Base-by-base conservation (phyloP, 257 asterid genomes). In the Lavandula angustifolia region DNA sequence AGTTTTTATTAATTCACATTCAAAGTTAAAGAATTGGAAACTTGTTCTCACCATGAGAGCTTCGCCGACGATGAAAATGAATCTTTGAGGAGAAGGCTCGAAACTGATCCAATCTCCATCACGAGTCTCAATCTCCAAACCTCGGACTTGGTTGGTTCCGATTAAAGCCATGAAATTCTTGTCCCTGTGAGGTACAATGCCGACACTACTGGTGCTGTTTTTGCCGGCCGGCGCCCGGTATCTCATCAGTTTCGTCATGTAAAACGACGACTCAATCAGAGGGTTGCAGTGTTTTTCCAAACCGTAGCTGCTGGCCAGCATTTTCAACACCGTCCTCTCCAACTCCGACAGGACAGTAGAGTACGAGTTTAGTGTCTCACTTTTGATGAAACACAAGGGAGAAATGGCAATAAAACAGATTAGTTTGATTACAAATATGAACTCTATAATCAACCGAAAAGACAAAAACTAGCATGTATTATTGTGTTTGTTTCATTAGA, bases 41-140 rank as follows among this genome's bases (percentile, higher is more conserved):
- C n/a, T n/a, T n/a, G n/a, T n/a, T n/a, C n/a, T n/a, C n/a, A 85
- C 88, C 85, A 48, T 79, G 71, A 80, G 56, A 6, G 88, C 64
- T 66, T 82, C 85, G 0, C 87, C 88, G 3, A 72, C 86, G 1
- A 82, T 46, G 54, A 78, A 71, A 0, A 85, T 38, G 53, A 76
- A 75, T 5, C 41, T 65, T 6, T 44, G 49, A 31, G 68, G 66
- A 53, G 77, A 70, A 0, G 85, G 86, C 32, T 77, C 69, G 8
- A 54, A 77, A 7, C 54, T 57, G 3, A 78, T 61, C 86, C 86
- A 83, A 27, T 62, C 59, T 0, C 91, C 87, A 41, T 75, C 69
- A 1, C 60, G 77, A 27, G 84, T 70, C 66, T 81, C 66, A n/a
- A 84, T 77, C 76, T 79, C 68, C 67, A 84, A 68, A 29, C 81